These are phyloP conservation scores for Exserohilum turcica DNA, from an alignment of 2,329 filamentous ascomycete species.

Conservation along the genomic window DNA sequence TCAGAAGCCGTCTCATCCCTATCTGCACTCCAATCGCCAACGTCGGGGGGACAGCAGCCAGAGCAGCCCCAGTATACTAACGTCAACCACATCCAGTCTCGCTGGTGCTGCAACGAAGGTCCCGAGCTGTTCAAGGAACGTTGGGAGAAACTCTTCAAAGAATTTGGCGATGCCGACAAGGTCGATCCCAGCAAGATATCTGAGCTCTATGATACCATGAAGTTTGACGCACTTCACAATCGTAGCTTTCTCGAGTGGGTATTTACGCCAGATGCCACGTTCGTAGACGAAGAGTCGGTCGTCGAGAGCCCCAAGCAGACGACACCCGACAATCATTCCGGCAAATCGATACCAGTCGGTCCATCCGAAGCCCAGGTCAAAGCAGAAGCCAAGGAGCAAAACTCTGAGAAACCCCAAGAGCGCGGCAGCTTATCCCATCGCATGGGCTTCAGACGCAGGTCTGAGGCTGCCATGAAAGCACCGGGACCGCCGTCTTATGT, in stretches of 20 bases:
- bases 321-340: constrained; percentile 30
- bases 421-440: constrained; percentile 51
- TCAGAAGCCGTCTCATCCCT: constrained; percentile 68
- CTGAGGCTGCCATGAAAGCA: constrained; percentile 46
- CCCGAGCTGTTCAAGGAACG: constrained; percentile 92
- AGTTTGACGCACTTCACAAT: constrained; percentile 97
- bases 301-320: constrained; percentile 43
- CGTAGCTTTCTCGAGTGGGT: constrained; percentile 96
- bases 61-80: constrained; percentile 45
- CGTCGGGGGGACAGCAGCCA: constrained; percentile 42
- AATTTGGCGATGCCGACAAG: constrained; percentile 96
- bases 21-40: constrained; percentile 46
- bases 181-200: constrained; percentile 98
- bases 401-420: constrained; percentile 46
- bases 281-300: constrained; percentile 67
- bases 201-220: constrained; percentile 99
- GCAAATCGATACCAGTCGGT: constrained; percentile 31
- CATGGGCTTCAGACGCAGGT: constrained; percentile 60
- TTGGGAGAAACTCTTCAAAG: constrained; percentile 97
- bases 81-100: constrained; percentile 69
- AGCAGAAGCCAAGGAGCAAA: constrained; percentile 43
- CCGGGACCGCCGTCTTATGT: constrained; percentile 38
- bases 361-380: constrained; percentile 38
- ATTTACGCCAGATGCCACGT: constrained; percentile 82
- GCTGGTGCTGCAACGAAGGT: constrained; percentile 97